Evolutionary conservation across 2,329 filamentous ascomycete genomes (phyloP), one percentile per base, ranked within the genome.

Genomic region (Coniochaeta ligniaria): DNA sequence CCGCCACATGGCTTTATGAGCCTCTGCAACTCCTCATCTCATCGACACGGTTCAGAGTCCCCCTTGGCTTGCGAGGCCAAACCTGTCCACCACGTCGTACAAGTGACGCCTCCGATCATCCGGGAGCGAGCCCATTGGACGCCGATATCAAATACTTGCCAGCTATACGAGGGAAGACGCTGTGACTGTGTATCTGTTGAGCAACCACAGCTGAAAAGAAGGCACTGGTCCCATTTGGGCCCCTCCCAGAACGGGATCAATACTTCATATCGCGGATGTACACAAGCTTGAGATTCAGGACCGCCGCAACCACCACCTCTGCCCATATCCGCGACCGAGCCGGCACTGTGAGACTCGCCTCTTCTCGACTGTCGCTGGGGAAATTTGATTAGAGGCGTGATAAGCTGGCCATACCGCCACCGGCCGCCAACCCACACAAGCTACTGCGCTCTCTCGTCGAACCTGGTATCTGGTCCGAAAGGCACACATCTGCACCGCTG

Each of bases 81-180:
- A 63, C 64, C 60, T 59, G 59, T 60, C 58, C 60, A 64, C 60
- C 60, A 63, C 63, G 70, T 75, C 64, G 65, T 68, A 75, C 72
- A 69, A 66, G 66, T 60, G 67, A 67, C 68, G 69, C 68, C 68
- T 66, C 67, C 66, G 65, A 64, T 45, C 68, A 66, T 64, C 69
- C 66, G 68, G 64, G 63, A 61, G 63, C 66, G 65, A 67, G 63
- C 66, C 67, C 66, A 74, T 74, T 73, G 71, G 69, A 68, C 65
- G 38, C 55, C 33, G n/a, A 41, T 55, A 41, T 56, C 62, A 59
- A 58, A 62, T 64, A 62, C 65, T 57, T 65, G 64, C 66, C 66
- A 66, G 67, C 63, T 70, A 74, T 75, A 74, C 73, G 73, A 74
- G 69, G 63, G 64, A 64, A 59, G 63, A 65, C 60, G 63, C 65